phyloP scores from a whole-genome alignment of 192 early-diverging fungal species.

The Backusella australiensis region DNA sequence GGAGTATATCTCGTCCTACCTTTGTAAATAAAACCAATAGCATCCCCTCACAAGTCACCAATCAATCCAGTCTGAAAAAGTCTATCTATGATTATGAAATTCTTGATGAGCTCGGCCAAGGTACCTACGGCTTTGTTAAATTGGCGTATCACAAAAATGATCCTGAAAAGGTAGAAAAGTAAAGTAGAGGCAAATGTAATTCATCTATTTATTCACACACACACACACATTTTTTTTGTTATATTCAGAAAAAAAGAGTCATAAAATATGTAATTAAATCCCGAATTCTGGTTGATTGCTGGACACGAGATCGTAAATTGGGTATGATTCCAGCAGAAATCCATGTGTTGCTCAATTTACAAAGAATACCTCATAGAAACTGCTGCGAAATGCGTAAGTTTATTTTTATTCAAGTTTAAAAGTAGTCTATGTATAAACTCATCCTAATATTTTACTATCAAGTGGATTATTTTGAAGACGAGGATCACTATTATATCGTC shows the following conservation, averaged over 20 bases:
- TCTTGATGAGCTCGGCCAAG: constrained; percentile 56
- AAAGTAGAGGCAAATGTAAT: constrained; percentile 44
- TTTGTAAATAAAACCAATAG: background rate
- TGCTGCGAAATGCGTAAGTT: constrained; percentile 41
- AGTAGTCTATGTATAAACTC: background rate
- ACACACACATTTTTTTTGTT: background rate
- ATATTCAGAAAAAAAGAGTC: constrained; percentile 41
- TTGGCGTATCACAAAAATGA: constrained; percentile 48
- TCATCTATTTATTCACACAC: background rate
- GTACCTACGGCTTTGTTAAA: constrained; percentile 67
- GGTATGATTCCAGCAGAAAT: constrained; percentile 72
- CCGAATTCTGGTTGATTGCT: constrained; percentile 54
- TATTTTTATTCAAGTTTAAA: background rate
- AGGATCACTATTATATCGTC: constrained; percentile 67
- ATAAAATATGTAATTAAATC: constrained; percentile 71
- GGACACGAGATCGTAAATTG: constrained; percentile 58
- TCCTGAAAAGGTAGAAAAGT: constrained; percentile 36
- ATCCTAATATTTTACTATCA: background rate
- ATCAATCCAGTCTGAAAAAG: background rate
- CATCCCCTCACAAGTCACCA: background rate
- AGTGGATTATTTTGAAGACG: constrained; percentile 55
- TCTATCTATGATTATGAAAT: constrained; percentile 56
- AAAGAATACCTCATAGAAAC: constrained; percentile 48
- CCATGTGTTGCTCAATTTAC: constrained; percentile 60
- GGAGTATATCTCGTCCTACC: constrained; percentile 4